phyloP scores from a whole-genome alignment of 345 rosid species.

The Sonneratia caseolaris region DNA sequence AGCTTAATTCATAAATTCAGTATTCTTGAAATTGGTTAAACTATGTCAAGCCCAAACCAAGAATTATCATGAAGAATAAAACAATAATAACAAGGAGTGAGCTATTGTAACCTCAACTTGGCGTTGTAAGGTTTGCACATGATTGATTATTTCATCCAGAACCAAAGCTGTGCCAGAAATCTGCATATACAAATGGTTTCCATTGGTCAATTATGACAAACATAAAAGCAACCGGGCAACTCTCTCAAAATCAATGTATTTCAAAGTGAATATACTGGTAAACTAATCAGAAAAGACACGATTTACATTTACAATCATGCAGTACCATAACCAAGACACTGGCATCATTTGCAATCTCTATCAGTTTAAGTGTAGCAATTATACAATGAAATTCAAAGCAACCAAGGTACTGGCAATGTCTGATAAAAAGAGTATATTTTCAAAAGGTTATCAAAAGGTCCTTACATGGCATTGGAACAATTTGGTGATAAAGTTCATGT shows the following conservation, averaged over 20 bases:
- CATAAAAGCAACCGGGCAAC: background rate
- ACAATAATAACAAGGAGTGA: background rate
- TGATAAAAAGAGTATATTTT: too few species aligned
- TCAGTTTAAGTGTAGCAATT: too few species aligned
- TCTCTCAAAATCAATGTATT: background rate
- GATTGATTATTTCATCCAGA: slow-evolving; percentile 91
- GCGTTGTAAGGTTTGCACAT: slow-evolving; percentile 79
- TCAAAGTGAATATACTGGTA: background rate
- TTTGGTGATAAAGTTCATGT: background rate
- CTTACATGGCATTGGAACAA: background rate
- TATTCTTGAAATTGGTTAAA: background rate
- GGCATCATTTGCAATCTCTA: too few species aligned
- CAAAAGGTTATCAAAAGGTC: background rate
- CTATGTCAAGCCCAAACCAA: background rate
- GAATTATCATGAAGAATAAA: background rate
- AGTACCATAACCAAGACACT: too few species aligned
- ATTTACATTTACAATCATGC: too few species aligned
- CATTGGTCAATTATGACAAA: slow-evolving; percentile 1
- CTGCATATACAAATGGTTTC: slow-evolving; percentile 36
- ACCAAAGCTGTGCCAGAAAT: slow-evolving; percentile 93
- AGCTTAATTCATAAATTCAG: background rate
- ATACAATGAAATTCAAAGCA: background rate
- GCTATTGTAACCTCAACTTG: slow-evolving; percentile 82
- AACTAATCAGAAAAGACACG: background rate
- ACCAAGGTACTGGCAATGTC: background rate